Percentiles rank a stretch among this genome's conserved stretches.
phyloP scores from a whole-genome alignment of 2,329 filamentous ascomycete genomes.

The Colletotrichum orchidophilum region DNA sequence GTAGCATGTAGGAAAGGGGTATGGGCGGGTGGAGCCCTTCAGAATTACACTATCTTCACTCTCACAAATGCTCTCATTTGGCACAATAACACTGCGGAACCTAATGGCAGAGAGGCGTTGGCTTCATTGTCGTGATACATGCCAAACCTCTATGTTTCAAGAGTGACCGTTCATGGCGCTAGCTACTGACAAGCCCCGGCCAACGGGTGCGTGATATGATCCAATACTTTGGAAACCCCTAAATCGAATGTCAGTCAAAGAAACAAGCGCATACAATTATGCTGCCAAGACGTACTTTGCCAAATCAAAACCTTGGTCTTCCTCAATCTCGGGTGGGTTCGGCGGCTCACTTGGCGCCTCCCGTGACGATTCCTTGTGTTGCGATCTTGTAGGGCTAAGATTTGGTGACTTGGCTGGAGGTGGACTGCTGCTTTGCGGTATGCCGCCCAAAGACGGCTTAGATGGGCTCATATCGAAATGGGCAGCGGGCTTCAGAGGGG shows the following conservation, averaged over 20 bases:
- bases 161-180: constrained; percentile 47
- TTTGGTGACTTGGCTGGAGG: constrained; percentile 62
- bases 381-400: constrained; percentile 57
- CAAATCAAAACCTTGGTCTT: constrained; percentile 66
- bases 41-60: constrained; percentile 31
- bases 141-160: neutral
- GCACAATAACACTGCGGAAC: neutral
- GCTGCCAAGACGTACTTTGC: constrained; percentile 58
- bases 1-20: constrained; percentile 2
- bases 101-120: neutral
- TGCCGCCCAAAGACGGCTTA: constrained; percentile 51
- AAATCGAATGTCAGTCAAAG: constrained; percentile 39
- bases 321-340: constrained; percentile 47
- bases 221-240: constrained; percentile 74
- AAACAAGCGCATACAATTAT: neutral
- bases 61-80: neutral
- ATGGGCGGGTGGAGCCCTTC: neutral
- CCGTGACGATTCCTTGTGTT: constrained; percentile 34
- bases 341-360: constrained; percentile 36
- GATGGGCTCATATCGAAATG: constrained; percentile 68
- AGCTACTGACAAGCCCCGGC: constrained; percentile 55
- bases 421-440: constrained; percentile 68
- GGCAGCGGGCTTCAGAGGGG: constrained; percentile 65
- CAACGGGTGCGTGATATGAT: constrained; percentile 66
- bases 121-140: neutral